Base-by-base conservation (phyloP, 495 filamentous ascomycete genomes). In the Penicillium coprophilum region DNA sequence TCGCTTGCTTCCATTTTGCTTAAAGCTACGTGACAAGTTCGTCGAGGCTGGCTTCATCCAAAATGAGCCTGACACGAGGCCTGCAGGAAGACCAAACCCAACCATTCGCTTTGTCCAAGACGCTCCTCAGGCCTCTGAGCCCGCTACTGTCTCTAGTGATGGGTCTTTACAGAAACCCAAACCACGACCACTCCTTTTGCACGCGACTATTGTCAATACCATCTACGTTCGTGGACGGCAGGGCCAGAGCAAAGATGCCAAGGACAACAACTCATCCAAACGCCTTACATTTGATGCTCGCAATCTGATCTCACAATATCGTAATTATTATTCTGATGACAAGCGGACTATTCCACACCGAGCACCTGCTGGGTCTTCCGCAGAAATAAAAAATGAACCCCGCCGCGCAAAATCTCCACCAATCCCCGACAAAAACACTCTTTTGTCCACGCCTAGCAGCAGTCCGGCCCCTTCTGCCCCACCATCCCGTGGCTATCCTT, bases 121-220 rank as follows among this genome's bases (percentile, higher is more conserved):
- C 3, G 13, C 2, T 4, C 4, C 13, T 15, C 31, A 21, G 24
- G 15, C 12, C 1, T 28, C 28, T 9, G n/a, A 27, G 6, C 4
- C 46, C 15, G 12, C n/a, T 17, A 20, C 20, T 5, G 2, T n/a
- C 7, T 8, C 45, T 21, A 11, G 9, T 10, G 10, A 41, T 20
- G 36, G 3, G 2, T 28, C 50, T 52, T 9, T 19, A 11, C n/a
- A 21, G 10, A 65, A 63, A 39, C 61, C 58, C 4, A 72, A 71
- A 50, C 47, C 61, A 1, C 72, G 92, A 31, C 82, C 83, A n/a
- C 68, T 97, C 46, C 79, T 88, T 19, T 66, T 96, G 47, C 93
- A 96, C 67, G 91, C 89, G 15, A 96, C 93, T 4, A 77, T 97
- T 5, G 71, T 94, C 20, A 96, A 97, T 69, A 96, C 91, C 8